Evolutionary conservation across 1,284 basidiomycete genomes (phyloP).

Genomic region (Ustilago sp.): DNA sequence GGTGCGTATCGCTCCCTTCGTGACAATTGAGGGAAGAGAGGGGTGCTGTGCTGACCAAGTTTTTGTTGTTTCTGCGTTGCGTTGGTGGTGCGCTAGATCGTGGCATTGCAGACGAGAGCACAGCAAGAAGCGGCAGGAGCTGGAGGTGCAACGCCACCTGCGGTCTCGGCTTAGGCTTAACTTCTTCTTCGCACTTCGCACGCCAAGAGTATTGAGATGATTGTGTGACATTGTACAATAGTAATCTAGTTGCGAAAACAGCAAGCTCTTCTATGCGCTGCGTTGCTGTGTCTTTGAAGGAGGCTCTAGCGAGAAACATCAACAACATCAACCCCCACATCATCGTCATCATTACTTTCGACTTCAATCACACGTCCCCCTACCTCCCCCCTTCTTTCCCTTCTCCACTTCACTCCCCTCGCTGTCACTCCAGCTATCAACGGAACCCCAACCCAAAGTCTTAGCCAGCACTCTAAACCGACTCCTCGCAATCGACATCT

Average conservation of each 20-base stretch:
- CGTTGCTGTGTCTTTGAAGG: not conserved
- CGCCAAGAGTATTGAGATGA: not conserved
- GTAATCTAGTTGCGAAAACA: not conserved
- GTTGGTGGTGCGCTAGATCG: slow-evolving; percentile 32
- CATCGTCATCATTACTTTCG: slow-evolving; percentile 11
- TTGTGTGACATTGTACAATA: slow-evolving; percentile 27
- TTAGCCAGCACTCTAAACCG: slow-evolving; percentile 18
- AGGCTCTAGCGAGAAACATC: slow-evolving; percentile 16
- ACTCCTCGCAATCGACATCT: not conserved
- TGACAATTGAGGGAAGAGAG: not conserved
- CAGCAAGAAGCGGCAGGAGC: slow-evolving; percentile 41
- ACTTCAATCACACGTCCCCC: not conserved
- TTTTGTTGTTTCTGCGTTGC: not conserved
- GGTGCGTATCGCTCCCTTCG: slow-evolving; percentile 28
- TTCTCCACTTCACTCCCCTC: not conserved
- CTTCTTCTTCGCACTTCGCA: not conserved
- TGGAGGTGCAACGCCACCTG: not conserved
- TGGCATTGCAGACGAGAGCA: slow-evolving; percentile 51
- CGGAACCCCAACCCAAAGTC: slow-evolving; percentile 16
- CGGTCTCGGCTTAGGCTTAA: slow-evolving; percentile 15
- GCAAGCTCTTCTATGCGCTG: not conserved
- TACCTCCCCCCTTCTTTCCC: not conserved
- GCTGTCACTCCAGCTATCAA: not conserved
- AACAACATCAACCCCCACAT: slow-evolving; percentile 31
- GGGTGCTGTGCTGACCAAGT: not conserved